Conservation (phyloP, 768 basidiomycete genomes). For the Leccinum incarnatum region DNA sequence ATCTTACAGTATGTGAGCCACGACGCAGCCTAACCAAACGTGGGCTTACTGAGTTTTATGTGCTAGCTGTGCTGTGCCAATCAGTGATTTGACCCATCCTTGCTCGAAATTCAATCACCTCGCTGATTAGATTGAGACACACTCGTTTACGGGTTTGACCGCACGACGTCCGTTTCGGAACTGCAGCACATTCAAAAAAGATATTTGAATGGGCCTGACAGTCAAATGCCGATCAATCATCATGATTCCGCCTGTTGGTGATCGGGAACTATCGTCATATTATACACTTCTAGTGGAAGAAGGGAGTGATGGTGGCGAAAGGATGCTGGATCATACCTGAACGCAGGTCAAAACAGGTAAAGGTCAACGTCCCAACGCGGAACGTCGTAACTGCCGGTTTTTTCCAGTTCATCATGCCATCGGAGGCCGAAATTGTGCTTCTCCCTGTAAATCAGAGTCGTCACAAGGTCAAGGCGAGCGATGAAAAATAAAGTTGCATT, state of each 20-base stretch:
- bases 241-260: neutral
- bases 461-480: neutral
- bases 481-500: neutral
- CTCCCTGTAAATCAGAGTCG: neutral
- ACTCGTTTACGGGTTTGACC: neutral
- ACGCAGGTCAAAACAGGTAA: neutral
- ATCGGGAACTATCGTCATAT: neutral
- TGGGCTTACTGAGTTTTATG: neutral
- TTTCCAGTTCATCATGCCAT: neutral
- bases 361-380: neutral
- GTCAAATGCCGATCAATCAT: neutral
- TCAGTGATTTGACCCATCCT: neutral
- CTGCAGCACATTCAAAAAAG: neutral
- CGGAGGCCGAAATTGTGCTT: neutral
- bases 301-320: neutral
- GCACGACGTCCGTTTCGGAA: neutral
- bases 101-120: neutral
- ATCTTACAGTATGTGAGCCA: neutral
- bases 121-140: neutral
- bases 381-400: neutral
- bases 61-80: neutral
- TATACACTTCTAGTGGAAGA: neutral
- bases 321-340: neutral
- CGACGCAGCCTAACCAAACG: neutral
- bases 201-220: neutral